Conservation (phyloP, 2,329 filamentous ascomycete species). For the Cladophialophora bantiana region DNA sequence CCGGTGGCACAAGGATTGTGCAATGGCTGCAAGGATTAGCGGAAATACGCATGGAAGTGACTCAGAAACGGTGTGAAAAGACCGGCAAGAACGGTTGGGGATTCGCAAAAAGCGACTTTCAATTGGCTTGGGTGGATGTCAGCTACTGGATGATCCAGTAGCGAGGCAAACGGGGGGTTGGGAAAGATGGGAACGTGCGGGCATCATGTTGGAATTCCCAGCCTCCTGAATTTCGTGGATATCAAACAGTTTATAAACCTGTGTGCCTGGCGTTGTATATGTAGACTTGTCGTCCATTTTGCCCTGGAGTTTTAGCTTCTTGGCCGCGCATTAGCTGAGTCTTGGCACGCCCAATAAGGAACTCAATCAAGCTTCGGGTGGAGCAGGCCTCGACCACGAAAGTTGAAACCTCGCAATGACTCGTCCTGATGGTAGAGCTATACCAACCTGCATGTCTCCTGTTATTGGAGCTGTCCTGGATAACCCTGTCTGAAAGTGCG, state of each 20-base stretch:
- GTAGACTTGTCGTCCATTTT: constrained; percentile 35
- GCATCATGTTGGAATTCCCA: constrained; percentile 18
- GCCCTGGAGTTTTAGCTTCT: constrained; percentile 1
- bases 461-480: neutral
- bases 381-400: neutral
- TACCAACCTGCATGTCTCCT: neutral
- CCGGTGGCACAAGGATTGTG: neutral
- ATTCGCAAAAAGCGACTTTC: neutral
- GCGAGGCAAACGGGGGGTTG: neutral
- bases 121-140: neutral
- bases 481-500: neutral
- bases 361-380: neutral
- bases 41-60: neutral
- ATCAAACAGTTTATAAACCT: constrained; percentile 29
- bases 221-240: constrained; percentile 25
- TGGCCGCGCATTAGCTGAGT: constrained; percentile 5
- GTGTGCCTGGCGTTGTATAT: constrained; percentile 20
- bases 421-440: neutral
- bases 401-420: no score
- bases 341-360: neutral
- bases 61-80: neutral
- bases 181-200: neutral
- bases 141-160: neutral
- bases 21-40: neutral
- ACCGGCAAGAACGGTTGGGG: neutral